Conservation (phyloP, 495 filamentous ascomycete genomes). For the Aspergillus nanangensis region DNA sequence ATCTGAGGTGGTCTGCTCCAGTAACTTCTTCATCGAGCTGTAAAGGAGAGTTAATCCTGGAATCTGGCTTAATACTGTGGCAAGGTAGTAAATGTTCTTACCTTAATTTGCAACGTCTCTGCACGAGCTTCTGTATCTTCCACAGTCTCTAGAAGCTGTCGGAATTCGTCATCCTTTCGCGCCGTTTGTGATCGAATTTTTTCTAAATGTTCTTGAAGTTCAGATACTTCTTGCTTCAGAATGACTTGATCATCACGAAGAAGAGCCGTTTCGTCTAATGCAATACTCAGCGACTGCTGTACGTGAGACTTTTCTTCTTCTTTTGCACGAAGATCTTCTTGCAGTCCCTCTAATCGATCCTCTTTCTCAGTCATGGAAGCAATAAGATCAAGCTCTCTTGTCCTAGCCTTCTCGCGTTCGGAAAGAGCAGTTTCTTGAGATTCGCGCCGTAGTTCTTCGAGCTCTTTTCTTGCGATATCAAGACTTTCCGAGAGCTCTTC, state of each 20-base stretch:
- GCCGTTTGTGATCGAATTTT: conserved; percentile 8
- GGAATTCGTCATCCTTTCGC: conserved; percentile 26
- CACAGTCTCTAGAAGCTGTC: conserved; percentile 16
- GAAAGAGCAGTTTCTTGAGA: conserved; percentile 17
- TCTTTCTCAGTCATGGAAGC: conserved; percentile 44
- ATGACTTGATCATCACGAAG: conserved; percentile 8
- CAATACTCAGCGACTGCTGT: conserved; percentile 11
- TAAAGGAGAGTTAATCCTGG: too few species aligned
- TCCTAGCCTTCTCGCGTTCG: conserved; percentile 30
- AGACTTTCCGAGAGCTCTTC: conserved; percentile 29
- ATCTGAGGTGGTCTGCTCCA: conserved; percentile 16
- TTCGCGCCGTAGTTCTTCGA: conserved; percentile 20
- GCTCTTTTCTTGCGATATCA: conserved; percentile 16
- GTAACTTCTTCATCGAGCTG: conserved; percentile 10
- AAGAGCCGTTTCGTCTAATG: conserved; percentile 14
- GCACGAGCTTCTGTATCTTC: conserved; percentile 15
- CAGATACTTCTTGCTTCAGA: conserved; percentile 17
- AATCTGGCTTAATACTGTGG: conserved; percentile 6
- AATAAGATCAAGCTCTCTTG: conserved; percentile 37
- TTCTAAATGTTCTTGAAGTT: conserved; percentile 13
- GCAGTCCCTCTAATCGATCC: conserved; percentile 36
- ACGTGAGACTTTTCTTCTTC: conserved; percentile 16
- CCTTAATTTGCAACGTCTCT: conserved; percentile 23
- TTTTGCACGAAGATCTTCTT: conserved; percentile 18
- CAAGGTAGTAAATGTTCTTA: conserved; percentile 7